These are phyloP conservation scores for Aspergillus phoenicis DNA, from an alignment of 2,329 filamentous ascomycete genomes.

Conservation along the genomic window DNA sequence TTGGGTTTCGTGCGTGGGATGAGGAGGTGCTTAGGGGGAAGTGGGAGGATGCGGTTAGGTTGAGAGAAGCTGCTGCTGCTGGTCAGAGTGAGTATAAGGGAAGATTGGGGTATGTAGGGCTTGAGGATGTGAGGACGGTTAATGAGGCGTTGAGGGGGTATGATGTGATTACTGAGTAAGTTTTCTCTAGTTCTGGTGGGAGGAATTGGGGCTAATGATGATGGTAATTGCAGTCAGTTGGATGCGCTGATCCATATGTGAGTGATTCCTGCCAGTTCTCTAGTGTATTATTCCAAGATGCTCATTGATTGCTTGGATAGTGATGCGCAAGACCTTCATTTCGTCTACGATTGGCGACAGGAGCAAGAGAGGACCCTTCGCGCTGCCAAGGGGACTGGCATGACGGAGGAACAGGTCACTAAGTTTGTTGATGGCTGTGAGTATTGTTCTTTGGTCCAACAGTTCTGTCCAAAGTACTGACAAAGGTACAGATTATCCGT, in stretches of 20 bases:
- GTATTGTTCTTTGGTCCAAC: constrained; percentile 25
- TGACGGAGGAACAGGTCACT: constrained; percentile 78
- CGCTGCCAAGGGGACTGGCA: constrained; percentile 68
- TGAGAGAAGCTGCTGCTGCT: constrained; percentile 49
- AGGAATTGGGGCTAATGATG: constrained; percentile 15
- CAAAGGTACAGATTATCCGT: constrained; percentile 60
- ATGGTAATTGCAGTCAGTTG: constrained; percentile 46
- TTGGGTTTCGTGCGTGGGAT: constrained; percentile 74
- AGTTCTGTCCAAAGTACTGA: neutral
- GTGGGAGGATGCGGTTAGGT: constrained; percentile 52
- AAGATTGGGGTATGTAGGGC: constrained; percentile 56
- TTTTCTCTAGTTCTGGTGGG: constrained; percentile 1
- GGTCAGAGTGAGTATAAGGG: constrained; percentile 44
- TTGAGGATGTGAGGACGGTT: constrained; percentile 60
- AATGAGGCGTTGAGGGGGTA: constrained; percentile 63
- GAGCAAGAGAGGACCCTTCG: constrained; percentile 77
- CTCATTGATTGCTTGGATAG: constrained; percentile 28
- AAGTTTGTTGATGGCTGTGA: constrained; percentile 71
- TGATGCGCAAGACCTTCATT: constrained; percentile 71
- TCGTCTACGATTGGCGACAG: constrained; percentile 81
- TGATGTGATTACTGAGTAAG: constrained; percentile 58
- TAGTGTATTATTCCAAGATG: neutral
- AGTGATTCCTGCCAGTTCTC: constrained; percentile 22
- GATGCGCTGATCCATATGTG: constrained; percentile 67
- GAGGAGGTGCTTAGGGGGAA: constrained; percentile 57